Evolutionary conservation across 1,284 basidiomycete species (phyloP).

Genomic region (Sporisorium exsertum): DNA sequence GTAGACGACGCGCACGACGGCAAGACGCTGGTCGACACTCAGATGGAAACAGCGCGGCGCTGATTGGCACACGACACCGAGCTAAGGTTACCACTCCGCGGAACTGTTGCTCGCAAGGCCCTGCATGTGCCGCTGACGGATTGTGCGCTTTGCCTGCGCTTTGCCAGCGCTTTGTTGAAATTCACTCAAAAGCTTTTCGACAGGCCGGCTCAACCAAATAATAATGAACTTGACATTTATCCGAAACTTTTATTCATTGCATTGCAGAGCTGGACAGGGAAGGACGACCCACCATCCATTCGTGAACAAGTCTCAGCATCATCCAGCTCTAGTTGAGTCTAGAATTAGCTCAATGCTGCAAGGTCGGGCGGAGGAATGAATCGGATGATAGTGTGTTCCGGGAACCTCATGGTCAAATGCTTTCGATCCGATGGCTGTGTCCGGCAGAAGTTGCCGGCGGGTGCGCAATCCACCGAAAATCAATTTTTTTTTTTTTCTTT

Average conservation of each 20-base stretch:
- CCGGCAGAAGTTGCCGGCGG: too few species aligned
- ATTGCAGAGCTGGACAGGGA: constrained; percentile 6
- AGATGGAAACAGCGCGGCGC: not conserved
- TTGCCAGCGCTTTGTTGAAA: not conserved
- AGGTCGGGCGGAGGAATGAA: too few species aligned
- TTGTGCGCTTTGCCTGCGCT: not conserved
- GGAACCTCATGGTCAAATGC: too few species aligned
- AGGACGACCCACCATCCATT: not conserved
- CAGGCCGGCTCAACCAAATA: not conserved
- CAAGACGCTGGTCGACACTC: not conserved
- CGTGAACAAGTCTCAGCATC: too few species aligned
- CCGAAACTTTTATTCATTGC: too few species aligned
- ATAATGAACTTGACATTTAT: too few species aligned
- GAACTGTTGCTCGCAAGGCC: not conserved
- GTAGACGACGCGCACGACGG: not conserved
- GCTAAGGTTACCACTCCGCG: not conserved
- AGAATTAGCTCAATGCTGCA: too few species aligned
- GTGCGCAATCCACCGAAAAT: too few species aligned
- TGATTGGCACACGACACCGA: not conserved
- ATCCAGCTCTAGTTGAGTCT: too few species aligned
- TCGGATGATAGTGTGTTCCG: too few species aligned
- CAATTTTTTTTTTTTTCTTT: too few species aligned
- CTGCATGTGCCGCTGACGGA: not conserved
- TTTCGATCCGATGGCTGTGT: too few species aligned
- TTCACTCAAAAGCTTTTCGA: not conserved